Evolutionary conservation across 1,139 yeast genomes (phyloP), one percentile per base, ranked within the genome.

Genomic region (Pneumocystis murina): DNA sequence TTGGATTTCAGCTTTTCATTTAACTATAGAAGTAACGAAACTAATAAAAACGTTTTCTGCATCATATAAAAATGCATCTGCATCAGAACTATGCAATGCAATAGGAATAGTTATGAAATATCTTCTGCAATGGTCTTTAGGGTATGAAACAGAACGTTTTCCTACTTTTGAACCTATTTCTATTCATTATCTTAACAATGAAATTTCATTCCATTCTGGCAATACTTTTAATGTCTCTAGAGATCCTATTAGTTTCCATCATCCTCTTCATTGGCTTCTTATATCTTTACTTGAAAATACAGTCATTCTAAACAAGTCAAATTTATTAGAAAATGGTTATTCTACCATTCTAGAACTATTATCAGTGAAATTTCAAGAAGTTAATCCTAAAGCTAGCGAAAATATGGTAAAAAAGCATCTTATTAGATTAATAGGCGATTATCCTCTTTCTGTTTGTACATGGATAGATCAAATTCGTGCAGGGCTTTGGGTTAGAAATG

Each of bases 401-500:
- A 16, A 48, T 48, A 24, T 24, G 7, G 33, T 48, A 48, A 48
- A 48, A 48, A 24, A 58, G 10, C 43, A 58, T 58, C 60, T 58
- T 58, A 38, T 58, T 30, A 40, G 43, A 20, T 30, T 58, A 40
- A 40, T 58, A 38, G 39, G 41, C 43, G 60, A 58, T 58, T 86
- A 86, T 68, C 86, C 97, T 0, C 74, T 92, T 30, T 79, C 95
- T 65, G 86, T 92, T 0, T 73, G 88, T 40, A 95, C 87, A 0
- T 75, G 87, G 28, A 78, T 85, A 7, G 79, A 91, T 0, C 97
- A 92, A 72, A 83, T 90, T 17, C 82, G 83, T 60, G 79, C 82
- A 1, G 95, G 96, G 0, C 82, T 86, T 67, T 92, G 97, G 97
- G 88, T 92, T 2, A 81, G 97, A 72, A 92, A 92, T 72, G 91